A percentile compares a stretch with the other conserved stretches of the same genome.
Evolutionary conservation across 2,329 filamentous ascomycete genomes (phyloP).

Genomic region (Colletotrichum sp.): DNA sequence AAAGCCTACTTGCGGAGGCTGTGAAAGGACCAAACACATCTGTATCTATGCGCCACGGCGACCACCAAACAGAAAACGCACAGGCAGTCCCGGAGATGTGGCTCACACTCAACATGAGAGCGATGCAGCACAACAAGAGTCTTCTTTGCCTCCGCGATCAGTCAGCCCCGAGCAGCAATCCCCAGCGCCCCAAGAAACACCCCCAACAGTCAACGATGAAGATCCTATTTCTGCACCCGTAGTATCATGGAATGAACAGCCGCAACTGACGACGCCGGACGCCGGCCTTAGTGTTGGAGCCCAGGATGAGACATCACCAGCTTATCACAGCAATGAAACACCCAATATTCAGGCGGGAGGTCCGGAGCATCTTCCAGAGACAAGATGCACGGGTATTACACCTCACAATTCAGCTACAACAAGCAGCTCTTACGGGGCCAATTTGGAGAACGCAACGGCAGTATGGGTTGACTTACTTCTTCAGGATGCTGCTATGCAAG

Average conservation of each 20-base stretch:
- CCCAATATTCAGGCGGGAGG: background rate
- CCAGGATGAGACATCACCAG: background rate
- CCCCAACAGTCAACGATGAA: background rate
- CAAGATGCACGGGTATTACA: background rate
- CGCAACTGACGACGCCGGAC: background rate
- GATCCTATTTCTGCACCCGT: background rate
- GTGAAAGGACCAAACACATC: background rate
- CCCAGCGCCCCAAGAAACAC: background rate
- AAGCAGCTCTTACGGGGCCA: background rate
- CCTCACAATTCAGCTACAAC: background rate
- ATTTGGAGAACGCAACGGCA: slow-evolving; percentile 11
- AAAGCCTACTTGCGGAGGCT: slow-evolving; percentile 25
- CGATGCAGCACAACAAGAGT: background rate
- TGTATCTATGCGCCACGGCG: background rate
- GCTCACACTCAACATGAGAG: background rate
- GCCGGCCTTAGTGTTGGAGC: background rate
- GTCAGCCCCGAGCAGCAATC: background rate
- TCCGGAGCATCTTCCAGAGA: background rate
- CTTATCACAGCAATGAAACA: background rate
- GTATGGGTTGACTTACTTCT: slow-evolving; percentile 17
- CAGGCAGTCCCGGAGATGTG: background rate
- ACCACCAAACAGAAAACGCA: background rate
- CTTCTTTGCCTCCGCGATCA: background rate
- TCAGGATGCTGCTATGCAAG: slow-evolving; percentile 1
- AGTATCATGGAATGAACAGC: background rate